phyloP scores from a whole-genome alignment of 495 filamentous ascomycete species.

The Penicillium soppii region DNA sequence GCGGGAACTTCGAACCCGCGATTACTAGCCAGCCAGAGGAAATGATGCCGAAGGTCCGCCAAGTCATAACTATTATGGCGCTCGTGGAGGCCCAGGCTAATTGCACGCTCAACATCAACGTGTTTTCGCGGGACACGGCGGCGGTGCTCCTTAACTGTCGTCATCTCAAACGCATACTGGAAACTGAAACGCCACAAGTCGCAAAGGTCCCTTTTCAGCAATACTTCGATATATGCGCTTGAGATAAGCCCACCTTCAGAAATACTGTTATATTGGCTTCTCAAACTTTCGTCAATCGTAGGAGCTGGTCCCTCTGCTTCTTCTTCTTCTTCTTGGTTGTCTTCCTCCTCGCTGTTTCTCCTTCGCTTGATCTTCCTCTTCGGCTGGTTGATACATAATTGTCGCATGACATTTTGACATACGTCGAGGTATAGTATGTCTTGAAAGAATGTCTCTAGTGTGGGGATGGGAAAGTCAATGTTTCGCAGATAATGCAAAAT shows the following conservation, averaged over 20 bases:
- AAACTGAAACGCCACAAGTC: slow-evolving; percentile 1
- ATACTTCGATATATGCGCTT: not conserved
- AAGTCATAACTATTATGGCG: not conserved
- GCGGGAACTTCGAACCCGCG: not conserved
- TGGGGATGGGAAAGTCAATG: not conserved
- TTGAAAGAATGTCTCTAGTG: slow-evolving; percentile 1
- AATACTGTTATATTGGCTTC: not conserved
- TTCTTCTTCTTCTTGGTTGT: too few relatives aligned
- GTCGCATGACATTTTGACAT: not conserved
- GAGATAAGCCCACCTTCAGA: not conserved
- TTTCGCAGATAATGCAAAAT: not conserved
- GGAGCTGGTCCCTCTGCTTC: too few relatives aligned
- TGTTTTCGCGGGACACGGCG: not conserved
- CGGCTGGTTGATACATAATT: not conserved
- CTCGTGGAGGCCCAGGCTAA: not conserved
- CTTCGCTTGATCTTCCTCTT: not conserved
- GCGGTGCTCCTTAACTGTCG: not conserved
- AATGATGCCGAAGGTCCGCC: not conserved
- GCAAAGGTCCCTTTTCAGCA: not conserved
- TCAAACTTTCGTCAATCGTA: not conserved
- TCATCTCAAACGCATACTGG: slow-evolving; percentile 2
- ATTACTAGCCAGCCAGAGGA: not conserved
- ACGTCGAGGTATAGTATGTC: not conserved
- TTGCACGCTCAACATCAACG: not conserved
- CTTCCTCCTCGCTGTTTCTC: too few relatives aligned